phyloP scores from a whole-genome alignment of 2,329 filamentous ascomycete genomes.

The Ophioceras dolichostomum region DNA sequence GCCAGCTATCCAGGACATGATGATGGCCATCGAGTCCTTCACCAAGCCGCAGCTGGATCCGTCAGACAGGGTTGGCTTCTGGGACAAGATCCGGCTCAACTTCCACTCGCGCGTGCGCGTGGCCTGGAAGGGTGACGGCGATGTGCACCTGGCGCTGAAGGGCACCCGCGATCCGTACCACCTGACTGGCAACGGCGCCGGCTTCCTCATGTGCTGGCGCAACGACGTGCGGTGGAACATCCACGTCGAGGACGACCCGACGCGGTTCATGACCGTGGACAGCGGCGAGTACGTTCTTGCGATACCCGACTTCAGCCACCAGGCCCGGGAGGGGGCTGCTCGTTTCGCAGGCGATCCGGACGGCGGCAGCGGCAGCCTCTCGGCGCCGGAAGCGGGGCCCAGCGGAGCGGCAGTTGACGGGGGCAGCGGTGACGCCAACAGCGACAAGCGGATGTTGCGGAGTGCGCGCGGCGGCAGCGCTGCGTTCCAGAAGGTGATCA shows the following conservation, averaged over 20 bases:
- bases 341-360: constrained; percentile 31
- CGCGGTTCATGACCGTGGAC: constrained; percentile 88
- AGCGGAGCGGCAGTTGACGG: no score
- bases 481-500: constrained; percentile 95
- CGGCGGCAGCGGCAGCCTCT: constrained; percentile 40
- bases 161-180: constrained; percentile 86
- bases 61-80: constrained; percentile 90
- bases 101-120: constrained; percentile 87
- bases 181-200: constrained; percentile 83
- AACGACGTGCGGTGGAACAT: constrained; percentile 85
- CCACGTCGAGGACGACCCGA: constrained; percentile 74
- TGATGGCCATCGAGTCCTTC: constrained; percentile 97
- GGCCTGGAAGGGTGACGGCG: constrained; percentile 89
- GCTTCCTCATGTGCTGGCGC: constrained; percentile 97
- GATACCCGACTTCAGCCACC: constrained; percentile 83
- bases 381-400: constrained; percentile 38
- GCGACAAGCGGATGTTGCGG: no score
- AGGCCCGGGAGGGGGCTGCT: constrained; percentile 56
- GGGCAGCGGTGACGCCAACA: no score
- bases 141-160: constrained; percentile 88
- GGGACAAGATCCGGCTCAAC: constrained; percentile 93
- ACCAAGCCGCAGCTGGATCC: constrained; percentile 91
- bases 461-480: constrained; percentile 67
- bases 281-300: constrained; percentile 93
- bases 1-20: constrained; percentile 97